Percentiles rank a stretch among this genome's conserved stretches.
Evolutionary conservation across 1,139 yeast species (phyloP).

Genomic region (Saccharomycopsis hybrid): DNA sequence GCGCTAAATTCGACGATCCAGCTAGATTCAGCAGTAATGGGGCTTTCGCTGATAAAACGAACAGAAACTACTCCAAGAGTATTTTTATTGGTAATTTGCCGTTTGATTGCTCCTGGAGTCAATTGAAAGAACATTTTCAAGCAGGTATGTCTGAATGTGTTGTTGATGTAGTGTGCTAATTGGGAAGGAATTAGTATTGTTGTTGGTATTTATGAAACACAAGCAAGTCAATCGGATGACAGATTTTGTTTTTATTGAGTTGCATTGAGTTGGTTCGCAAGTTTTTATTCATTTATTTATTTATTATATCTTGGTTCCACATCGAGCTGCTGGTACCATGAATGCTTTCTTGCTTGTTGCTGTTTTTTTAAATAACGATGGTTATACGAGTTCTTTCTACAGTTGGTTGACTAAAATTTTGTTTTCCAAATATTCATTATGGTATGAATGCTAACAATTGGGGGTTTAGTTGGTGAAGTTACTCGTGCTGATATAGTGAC

Average conservation of each 20-base stretch:
- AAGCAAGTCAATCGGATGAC: not conserved
- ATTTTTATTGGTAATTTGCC: slow-evolving; percentile 72
- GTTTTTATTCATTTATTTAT: too few relatives aligned
- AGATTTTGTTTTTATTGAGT: not conserved
- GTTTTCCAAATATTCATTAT: not conserved
- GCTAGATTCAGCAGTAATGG: slow-evolving; percentile 23
- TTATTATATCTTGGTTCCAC: too few relatives aligned
- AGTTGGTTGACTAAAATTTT: not conserved
- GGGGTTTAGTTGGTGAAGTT: slow-evolving; percentile 52
- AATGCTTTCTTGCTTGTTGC: not conserved
- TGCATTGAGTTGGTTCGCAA: not conserved
- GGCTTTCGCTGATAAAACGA: slow-evolving; percentile 36
- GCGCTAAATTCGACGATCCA: slow-evolving; percentile 26
- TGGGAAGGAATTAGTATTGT: not conserved
- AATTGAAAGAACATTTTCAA: slow-evolving; percentile 52
- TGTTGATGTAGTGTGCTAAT: not conserved
- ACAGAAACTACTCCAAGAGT: slow-evolving; percentile 63
- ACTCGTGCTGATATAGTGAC: slow-evolving; percentile 83
- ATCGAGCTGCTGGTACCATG: not conserved
- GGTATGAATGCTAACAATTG: not conserved
- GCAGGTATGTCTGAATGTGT: slow-evolving; percentile 21
- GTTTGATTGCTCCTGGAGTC: slow-evolving; percentile 52
- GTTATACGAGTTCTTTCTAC: not conserved
- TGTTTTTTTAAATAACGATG: not conserved
- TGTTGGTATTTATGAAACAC: not conserved